Evolutionary conservation across 495 filamentous ascomycete genomes (phyloP).

Genomic region (Aspergillus coremiiformis): DNA sequence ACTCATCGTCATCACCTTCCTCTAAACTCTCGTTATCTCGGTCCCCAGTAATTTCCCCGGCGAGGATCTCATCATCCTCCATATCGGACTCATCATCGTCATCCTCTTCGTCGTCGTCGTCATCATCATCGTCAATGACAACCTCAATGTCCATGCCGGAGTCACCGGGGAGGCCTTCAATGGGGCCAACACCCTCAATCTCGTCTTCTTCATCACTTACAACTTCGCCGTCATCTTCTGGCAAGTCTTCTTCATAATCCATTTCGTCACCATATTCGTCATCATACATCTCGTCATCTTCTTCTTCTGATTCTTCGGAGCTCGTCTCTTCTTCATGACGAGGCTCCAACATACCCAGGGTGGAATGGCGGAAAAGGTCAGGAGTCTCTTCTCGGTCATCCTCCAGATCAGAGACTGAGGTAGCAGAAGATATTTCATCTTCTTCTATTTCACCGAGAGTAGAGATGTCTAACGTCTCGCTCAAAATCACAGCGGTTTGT

Average conservation of each 20-base stretch:
- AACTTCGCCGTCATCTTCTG: constrained; percentile 73
- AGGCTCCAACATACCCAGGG: constrained; percentile 89
- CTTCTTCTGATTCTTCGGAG: constrained; percentile 55
- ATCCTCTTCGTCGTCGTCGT: constrained; percentile 60
- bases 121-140: constrained; percentile 67
- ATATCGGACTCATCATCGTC: constrained; percentile 54
- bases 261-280: constrained; percentile 86
- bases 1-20: constrained; percentile 51
- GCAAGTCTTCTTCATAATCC: constrained; percentile 72
- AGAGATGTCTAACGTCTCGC: constrained; percentile 66
- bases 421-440: constrained; percentile 83
- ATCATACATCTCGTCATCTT: constrained; percentile 79
- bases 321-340: constrained; percentile 67
- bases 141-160: constrained; percentile 73
- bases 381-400: constrained; percentile 93
- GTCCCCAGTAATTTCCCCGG: constrained; percentile 51
- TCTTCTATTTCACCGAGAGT: constrained; percentile 64
- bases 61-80: constrained; percentile 48
- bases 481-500: constrained; percentile 76
- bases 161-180: constrained; percentile 80
- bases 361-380: constrained; percentile 93
- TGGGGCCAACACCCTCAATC: constrained; percentile 68
- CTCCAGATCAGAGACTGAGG: constrained; percentile 80
- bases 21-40: constrained; percentile 57
- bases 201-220: constrained; percentile 87